phyloP scores from a whole-genome alignment of 345 rosid species.

The Kernera saxatilis region DNA sequence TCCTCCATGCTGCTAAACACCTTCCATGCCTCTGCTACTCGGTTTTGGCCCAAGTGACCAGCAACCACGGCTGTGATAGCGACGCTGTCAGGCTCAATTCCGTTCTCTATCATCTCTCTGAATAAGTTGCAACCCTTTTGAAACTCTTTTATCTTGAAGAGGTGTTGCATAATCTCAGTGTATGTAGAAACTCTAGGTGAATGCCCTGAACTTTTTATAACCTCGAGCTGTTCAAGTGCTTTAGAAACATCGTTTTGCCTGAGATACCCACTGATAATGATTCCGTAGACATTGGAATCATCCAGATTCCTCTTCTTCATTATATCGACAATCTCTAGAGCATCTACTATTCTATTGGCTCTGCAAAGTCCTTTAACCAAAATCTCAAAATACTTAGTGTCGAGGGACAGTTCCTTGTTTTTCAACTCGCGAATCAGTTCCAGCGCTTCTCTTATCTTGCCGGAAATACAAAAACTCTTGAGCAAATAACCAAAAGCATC shows the following conservation, averaged over 20 bases:
- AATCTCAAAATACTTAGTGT: constrained; percentile 49
- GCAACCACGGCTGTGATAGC: constrained; percentile 61
- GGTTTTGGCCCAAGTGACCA: constrained; percentile 51
- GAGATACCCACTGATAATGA: constrained; percentile 56
- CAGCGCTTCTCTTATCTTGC: constrained; percentile 70
- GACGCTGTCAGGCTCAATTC: constrained; percentile 49
- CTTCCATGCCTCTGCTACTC: constrained; percentile 66
- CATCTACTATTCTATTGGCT: constrained; percentile 64
- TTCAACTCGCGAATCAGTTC: constrained; percentile 58
- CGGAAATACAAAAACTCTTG: constrained; percentile 62
- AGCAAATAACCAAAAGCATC: constrained; percentile 50
- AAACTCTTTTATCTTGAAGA: constrained; percentile 49
- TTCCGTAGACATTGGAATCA: constrained; percentile 45
- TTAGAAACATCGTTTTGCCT: constrained; percentile 46
- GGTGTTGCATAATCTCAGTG: constrained; percentile 62
- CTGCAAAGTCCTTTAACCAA: constrained; percentile 68
- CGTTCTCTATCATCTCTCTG: constrained; percentile 59
- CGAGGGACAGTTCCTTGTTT: constrained; percentile 40
- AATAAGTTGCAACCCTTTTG: constrained; percentile 51
- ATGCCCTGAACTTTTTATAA: constrained; percentile 50
- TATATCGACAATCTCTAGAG: constrained; percentile 61
- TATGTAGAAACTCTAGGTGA: constrained; percentile 47
- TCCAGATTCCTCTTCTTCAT: constrained; percentile 54
- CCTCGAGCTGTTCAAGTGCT: constrained; percentile 52
- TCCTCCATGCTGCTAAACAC: constrained; percentile 51